Evolutionary conservation across 371 early-diverging fungal genomes (phyloP).

Genomic region (Catenaria anguillulae): DNA sequence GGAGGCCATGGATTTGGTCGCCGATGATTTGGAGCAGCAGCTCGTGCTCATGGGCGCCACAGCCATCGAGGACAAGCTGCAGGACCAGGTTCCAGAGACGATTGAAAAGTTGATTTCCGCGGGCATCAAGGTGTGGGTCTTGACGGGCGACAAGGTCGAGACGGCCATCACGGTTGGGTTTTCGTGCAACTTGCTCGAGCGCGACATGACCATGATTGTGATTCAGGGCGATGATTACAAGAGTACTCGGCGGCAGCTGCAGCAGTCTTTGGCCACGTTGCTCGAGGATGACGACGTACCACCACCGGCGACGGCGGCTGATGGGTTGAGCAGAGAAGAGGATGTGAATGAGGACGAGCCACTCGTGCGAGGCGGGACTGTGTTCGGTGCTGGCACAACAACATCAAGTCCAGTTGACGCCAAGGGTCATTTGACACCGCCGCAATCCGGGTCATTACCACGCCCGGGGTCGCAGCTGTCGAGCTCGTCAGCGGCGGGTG

Average conservation of each 20-base stretch:
- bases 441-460: not conserved
- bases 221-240: constrained; percentile 35
- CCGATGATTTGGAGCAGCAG: constrained; percentile 62
- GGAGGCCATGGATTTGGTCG: constrained; percentile 46
- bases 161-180: constrained; percentile 98
- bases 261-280: constrained; percentile 5
- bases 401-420: too few species aligned
- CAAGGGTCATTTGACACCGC: not conserved
- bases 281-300: constrained; percentile 4
- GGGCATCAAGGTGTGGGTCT: constrained; percentile 96
- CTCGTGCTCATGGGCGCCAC: constrained; percentile 81
- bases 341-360: not conserved
- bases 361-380: too few species aligned
- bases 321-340: too few species aligned
- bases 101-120: constrained; percentile 71
- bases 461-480: too few species aligned
- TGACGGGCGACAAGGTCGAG: constrained; percentile 99
- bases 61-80: constrained; percentile 96
- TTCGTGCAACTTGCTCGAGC: constrained; percentile 53
- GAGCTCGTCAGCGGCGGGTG: too few species aligned
- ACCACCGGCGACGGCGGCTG: too few species aligned
- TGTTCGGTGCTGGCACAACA: too few species aligned
- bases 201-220: constrained; percentile 54
- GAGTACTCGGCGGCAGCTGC: not conserved
- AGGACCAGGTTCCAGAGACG: constrained; percentile 87